Percentiles rank a stretch among this genome's conserved stretches.
Conservation (phyloP, 176 grass and related monocot genomes). For the Musa itinerans region DNA sequence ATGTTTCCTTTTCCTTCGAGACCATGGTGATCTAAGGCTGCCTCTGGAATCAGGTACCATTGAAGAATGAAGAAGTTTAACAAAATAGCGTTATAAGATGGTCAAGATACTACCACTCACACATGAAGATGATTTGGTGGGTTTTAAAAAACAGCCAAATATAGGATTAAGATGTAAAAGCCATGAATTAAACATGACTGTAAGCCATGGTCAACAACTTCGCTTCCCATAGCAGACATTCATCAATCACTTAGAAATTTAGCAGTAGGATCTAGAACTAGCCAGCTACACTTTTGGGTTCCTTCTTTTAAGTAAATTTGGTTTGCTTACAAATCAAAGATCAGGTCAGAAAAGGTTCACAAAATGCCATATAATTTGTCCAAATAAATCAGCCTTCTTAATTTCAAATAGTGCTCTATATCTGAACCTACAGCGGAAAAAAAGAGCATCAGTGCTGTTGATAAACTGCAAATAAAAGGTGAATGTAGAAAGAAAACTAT, state of each 20-base stretch:
- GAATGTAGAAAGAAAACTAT: background rate
- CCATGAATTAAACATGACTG: background rate
- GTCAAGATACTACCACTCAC: background rate
- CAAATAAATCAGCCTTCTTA: background rate
- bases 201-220: too few relatives aligned
- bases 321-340: too few relatives aligned
- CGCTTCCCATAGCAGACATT: too few relatives aligned
- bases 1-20: constrained; percentile 39
- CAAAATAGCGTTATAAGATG: background rate
- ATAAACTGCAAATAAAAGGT: background rate
- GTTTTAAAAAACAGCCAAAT: background rate
- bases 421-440: background rate
- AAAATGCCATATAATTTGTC: background rate
- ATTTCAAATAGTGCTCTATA: background rate
- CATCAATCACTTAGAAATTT: background rate
- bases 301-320: background rate
- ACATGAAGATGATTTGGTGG: background rate
- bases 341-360: background rate
- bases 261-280: background rate
- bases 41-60: constrained; percentile 37
- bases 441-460: too few relatives aligned
- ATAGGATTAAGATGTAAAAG: background rate
- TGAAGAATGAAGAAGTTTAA: background rate
- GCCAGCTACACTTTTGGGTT: background rate
- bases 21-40: constrained; percentile 76